Percentiles rank a stretch among this genome's conserved stretches.
Evolutionary conservation across 495 filamentous ascomycete species (phyloP).

Genomic region (Parmelia sp.): DNA sequence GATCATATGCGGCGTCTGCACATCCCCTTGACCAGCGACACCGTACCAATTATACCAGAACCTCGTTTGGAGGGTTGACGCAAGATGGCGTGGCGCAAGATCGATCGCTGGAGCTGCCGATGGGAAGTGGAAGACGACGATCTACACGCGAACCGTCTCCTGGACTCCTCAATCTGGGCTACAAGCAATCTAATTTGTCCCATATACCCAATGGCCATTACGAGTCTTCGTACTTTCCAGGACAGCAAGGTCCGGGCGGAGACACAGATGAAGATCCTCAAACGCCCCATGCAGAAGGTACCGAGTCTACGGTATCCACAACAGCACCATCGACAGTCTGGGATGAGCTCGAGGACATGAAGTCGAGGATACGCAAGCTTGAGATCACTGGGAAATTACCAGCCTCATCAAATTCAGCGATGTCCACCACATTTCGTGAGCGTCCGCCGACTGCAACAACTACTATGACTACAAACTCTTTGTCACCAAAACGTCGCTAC

Average conservation of each 20-base stretch:
- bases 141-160: constrained; percentile 37
- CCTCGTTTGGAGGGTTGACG: constrained; percentile 43
- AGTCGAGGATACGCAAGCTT: constrained; percentile 86
- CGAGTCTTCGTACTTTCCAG: constrained; percentile 53
- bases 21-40: constrained; percentile 46
- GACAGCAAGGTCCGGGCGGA: constrained; percentile 28
- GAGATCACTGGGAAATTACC: constrained; percentile 86
- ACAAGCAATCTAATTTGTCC: constrained; percentile 52
- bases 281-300: constrained; percentile 51
- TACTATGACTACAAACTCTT: constrained; percentile 85
- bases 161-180: constrained; percentile 33
- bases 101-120: constrained; percentile 40
- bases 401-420: constrained; percentile 67
- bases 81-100: constrained; percentile 39
- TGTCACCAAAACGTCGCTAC: constrained; percentile 65
- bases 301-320: constrained; percentile 78
- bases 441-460: constrained; percentile 87
- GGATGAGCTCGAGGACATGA: constrained; percentile 96
- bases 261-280: constrained; percentile 29
- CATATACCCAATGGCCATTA: constrained; percentile 47
- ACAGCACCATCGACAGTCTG: constrained; percentile 89
- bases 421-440: constrained; percentile 63
- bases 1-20: constrained; percentile 41
- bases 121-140: constrained; percentile 39
- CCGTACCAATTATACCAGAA: constrained; percentile 38